Conservation (phyloP, 2,329 filamentous ascomycete genomes). For the Phyllosticta capitalensis region DNA sequence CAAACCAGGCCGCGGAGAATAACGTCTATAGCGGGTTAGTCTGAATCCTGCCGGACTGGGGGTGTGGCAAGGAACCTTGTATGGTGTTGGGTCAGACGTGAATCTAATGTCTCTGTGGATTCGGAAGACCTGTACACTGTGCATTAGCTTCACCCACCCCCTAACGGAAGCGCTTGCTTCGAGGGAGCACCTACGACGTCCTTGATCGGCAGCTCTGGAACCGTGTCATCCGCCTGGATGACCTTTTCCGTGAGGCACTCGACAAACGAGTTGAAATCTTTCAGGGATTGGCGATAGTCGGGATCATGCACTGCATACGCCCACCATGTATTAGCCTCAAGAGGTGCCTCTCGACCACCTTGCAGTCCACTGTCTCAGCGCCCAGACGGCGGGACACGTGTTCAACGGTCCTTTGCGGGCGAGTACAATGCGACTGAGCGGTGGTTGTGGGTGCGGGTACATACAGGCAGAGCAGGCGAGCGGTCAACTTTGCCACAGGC, state of each 20-base stretch:
- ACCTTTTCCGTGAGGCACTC: slow-evolving; percentile 62
- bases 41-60: slow-evolving; percentile 8
- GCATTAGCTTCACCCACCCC: slow-evolving; percentile 3
- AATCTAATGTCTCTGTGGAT: slow-evolving; percentile 85
- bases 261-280: slow-evolving; percentile 75
- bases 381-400: slow-evolving; percentile 4
- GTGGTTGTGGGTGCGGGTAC: neutral
- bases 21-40: slow-evolving; percentile 47
- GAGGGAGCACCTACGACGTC: slow-evolving; percentile 50
- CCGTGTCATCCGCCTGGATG: slow-evolving; percentile 63
- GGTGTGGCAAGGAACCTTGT: slow-evolving; percentile 53
- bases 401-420: slow-evolving; percentile 4
- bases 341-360: neutral
- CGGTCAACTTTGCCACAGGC: neutral
- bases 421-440: neutral
- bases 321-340: slow-evolving; percentile 9
- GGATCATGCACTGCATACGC: slow-evolving; percentile 57
- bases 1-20: slow-evolving; percentile 70
- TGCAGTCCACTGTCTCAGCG: neutral
- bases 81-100: slow-evolving; percentile 73
- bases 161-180: neutral
- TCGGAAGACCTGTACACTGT: slow-evolving; percentile 53
- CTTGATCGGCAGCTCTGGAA: slow-evolving; percentile 78
- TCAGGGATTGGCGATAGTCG: slow-evolving; percentile 67
- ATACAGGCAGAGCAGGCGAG: neutral